Evolutionary conservation across 2,329 filamentous ascomycete genomes (phyloP).

Genomic region (Orbilia blumenaviensis): DNA sequence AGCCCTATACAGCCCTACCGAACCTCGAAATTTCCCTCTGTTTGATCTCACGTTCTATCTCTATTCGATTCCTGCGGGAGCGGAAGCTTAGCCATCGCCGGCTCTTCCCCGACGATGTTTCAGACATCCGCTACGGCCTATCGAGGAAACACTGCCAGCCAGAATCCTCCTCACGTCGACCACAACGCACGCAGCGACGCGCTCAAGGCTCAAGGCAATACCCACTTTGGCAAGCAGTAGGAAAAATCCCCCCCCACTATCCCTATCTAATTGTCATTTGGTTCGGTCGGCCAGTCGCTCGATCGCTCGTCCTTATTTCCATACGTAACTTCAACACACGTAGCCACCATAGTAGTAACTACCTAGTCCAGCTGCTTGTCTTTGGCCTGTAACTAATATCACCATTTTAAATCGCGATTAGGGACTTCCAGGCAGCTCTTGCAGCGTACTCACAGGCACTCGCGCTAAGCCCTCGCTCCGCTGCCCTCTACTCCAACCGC

Average conservation of each 20-base stretch:
- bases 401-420: constrained; percentile 13
- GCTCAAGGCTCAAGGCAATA: constrained; percentile 56
- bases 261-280: neutral
- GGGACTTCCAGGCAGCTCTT: constrained; percentile 56
- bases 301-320: too few species aligned
- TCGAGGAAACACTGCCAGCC: constrained; percentile 30
- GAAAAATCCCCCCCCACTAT: neutral
- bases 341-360: too few species aligned
- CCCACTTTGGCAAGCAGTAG: constrained; percentile 56
- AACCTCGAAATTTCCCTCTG: neutral
- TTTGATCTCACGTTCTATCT: neutral
- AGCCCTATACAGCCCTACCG: constrained; percentile 17
- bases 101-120: constrained; percentile 31
- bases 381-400: neutral
- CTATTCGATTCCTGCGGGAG: neutral
- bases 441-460: constrained; percentile 55
- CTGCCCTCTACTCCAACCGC: constrained; percentile 57
- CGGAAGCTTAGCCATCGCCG: neutral
- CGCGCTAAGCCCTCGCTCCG: constrained; percentile 53
- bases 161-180: constrained; percentile 43
- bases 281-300: too few species aligned
- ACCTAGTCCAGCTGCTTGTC: too few species aligned
- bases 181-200: constrained; percentile 54
- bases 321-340: too few species aligned
- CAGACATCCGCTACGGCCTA: constrained; percentile 30